Percentiles rank a stretch among this genome's conserved stretches.
phyloP scores from a whole-genome alignment of 2,329 filamentous ascomycete species.

The Fusarium sp. region DNA sequence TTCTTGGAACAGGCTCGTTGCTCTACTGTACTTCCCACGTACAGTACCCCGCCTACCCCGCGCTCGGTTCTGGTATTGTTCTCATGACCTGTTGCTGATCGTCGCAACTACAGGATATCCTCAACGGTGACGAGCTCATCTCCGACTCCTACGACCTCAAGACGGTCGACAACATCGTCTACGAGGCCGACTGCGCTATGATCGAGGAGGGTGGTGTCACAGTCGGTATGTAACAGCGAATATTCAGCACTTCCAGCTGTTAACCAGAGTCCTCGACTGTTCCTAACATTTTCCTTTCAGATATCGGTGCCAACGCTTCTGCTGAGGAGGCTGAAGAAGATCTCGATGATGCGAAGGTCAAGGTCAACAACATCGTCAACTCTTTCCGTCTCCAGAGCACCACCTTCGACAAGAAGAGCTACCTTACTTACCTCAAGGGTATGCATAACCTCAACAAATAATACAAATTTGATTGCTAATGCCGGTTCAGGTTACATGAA shows the following conservation, averaged over 20 bases:
- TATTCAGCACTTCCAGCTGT: neutral
- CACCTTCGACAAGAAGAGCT: conserved; percentile 87
- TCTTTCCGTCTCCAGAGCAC: conserved; percentile 89
- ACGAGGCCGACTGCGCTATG: conserved; percentile 93
- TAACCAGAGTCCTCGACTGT: neutral
- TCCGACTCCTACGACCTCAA: conserved; percentile 92
- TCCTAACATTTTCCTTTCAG: conserved; percentile 55
- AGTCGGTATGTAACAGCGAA: conserved; percentile 69
- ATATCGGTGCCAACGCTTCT: conserved; percentile 96
- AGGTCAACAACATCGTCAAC: conserved; percentile 93
- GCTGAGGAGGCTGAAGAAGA: conserved; percentile 88
- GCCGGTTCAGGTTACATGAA: conserved; percentile 83
- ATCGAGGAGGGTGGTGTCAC: conserved; percentile 81
- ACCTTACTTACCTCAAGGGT: conserved; percentile 88
- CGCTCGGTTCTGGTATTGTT: conserved; percentile 27
- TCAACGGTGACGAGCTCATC: conserved; percentile 94
- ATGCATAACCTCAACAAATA: conserved; percentile 46
- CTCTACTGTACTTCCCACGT: neutral
- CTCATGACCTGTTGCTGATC: conserved; percentile 45
- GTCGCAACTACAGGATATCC: conserved; percentile 75
- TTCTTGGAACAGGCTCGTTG: conserved; percentile 30
- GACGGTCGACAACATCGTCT: conserved; percentile 81
- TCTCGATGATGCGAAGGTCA: conserved; percentile 74
- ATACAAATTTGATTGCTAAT: conserved; percentile 12
- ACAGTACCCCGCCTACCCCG: conserved; percentile 34